phyloP scores from a whole-genome alignment of 225 moss, liverwort and hornwort genomes.

The Thuidium tamariscinum region DNA sequence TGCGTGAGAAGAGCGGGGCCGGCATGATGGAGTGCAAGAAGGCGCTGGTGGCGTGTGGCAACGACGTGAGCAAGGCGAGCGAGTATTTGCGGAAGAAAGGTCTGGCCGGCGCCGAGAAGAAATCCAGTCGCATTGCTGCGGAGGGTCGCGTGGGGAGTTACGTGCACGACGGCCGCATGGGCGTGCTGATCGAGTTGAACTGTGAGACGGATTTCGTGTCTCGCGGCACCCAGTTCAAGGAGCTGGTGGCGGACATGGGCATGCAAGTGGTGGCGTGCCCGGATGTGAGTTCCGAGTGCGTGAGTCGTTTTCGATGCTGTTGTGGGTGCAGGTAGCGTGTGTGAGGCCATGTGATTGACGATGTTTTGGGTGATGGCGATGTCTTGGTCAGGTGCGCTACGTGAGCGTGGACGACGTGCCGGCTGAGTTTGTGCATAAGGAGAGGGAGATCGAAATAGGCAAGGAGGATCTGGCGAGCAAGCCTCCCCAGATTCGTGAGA shows the following conservation, averaged over 20 bases:
- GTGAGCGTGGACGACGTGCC: slow-evolving; percentile 71
- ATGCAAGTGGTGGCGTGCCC: slow-evolving; percentile 55
- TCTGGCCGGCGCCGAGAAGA: slow-evolving; percentile 85
- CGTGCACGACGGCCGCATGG: slow-evolving; percentile 77
- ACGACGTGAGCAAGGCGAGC: slow-evolving; percentile 66
- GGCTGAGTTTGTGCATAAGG: slow-evolving; percentile 44
- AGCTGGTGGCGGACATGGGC: slow-evolving; percentile 74
- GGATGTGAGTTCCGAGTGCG: slow-evolving; percentile 4
- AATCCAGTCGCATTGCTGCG: slow-evolving; percentile 72
- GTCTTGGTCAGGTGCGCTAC: slow-evolving; percentile 21
- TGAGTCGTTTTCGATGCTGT: not conserved
- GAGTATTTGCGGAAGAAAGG: slow-evolving; percentile 85
- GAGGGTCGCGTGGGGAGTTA: slow-evolving; percentile 94
- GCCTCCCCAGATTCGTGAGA: slow-evolving; percentile 65
- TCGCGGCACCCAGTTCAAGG: slow-evolving; percentile 64
- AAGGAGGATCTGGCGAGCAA: slow-evolving; percentile 77
- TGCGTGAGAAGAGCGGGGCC: slow-evolving; percentile 79
- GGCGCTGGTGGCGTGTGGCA: slow-evolving; percentile 49
- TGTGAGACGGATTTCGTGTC: slow-evolving; percentile 94
- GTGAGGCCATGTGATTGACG: not conserved
- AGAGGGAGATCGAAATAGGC: slow-evolving; percentile 60
- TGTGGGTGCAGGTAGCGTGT: not conserved
- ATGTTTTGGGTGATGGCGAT: not conserved
- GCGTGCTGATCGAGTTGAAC: slow-evolving; percentile 82
- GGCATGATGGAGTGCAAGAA: slow-evolving; percentile 99